phyloP scores from a whole-genome alignment of 1,139 yeast genomes.

The Taphrina wiesneri region DNA sequence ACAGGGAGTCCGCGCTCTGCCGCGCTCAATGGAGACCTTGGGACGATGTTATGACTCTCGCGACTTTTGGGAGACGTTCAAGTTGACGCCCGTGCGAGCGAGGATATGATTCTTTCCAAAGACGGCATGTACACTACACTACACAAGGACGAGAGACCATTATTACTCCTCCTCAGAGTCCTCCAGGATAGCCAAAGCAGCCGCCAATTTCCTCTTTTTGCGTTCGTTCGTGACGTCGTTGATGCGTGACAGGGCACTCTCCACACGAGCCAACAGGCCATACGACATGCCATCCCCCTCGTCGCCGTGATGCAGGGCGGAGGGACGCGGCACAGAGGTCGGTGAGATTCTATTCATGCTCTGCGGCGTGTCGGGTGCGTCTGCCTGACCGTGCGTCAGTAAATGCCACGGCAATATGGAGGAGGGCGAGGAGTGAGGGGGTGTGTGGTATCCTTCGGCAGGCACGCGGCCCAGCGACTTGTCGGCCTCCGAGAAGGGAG shows the following conservation, averaged over 20 bases:
- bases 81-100: slow-evolving; percentile 25
- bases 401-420: too few species aligned
- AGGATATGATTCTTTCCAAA: not conserved
- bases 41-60: slow-evolving; percentile 31
- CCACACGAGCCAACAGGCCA: slow-evolving; percentile 3
- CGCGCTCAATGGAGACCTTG: slow-evolving; percentile 19
- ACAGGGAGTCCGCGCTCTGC: slow-evolving; percentile 17
- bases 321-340: not conserved
- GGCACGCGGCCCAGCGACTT: not conserved
- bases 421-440: slow-evolving; percentile 4
- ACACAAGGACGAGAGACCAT: too few species aligned
- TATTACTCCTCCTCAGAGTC: slow-evolving; percentile 14
- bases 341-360: not conserved
- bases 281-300: not conserved
- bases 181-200: slow-evolving; percentile 26
- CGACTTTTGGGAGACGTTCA: slow-evolving; percentile 25
- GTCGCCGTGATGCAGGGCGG: too few species aligned
- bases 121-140: not conserved
- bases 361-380: not conserved
- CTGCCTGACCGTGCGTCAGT: not conserved
- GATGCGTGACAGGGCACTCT: slow-evolving; percentile 7
- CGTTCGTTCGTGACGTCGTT: not conserved
- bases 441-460: slow-evolving; percentile 6
- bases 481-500: not conserved
- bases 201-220: slow-evolving; percentile 5